A percentile compares a stretch with the other conserved stretches of the same genome.
phyloP scores from a whole-genome alignment of 768 basidiomycete genomes.

The Boletus edulis region DNA sequence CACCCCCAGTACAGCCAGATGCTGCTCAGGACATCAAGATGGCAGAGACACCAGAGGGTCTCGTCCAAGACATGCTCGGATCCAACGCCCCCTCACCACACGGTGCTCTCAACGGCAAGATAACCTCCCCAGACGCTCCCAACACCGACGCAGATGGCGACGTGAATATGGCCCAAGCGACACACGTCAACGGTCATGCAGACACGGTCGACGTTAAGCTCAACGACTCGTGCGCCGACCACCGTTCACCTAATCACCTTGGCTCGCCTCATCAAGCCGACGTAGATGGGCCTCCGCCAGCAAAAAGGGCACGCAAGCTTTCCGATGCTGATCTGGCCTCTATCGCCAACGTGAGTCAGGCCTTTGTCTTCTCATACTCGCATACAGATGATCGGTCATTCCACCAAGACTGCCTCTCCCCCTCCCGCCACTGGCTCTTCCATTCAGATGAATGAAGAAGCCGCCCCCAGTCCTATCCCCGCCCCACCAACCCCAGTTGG shows the following conservation, averaged over 20 bases:
- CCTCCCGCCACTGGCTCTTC: slow-evolving; percentile 56
- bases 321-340: slow-evolving; percentile 78
- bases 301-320: slow-evolving; percentile 74
- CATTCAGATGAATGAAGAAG: slow-evolving; percentile 30
- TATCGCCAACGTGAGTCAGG: slow-evolving; percentile 62
- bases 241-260: slow-evolving; percentile 33
- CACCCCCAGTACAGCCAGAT: slow-evolving; percentile 44
- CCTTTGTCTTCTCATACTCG: slow-evolving; percentile 47
- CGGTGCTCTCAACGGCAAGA: slow-evolving; percentile 18
- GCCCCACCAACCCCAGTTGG: slow-evolving; percentile 5
- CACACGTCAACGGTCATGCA: slow-evolving; percentile 26
- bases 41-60: slow-evolving; percentile 33
- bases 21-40: slow-evolving; percentile 56
- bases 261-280: slow-evolving; percentile 28
- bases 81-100: slow-evolving; percentile 16
- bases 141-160: slow-evolving; percentile 28
- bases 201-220: slow-evolving; percentile 4
- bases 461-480: slow-evolving; percentile 14
- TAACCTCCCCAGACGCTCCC: slow-evolving; percentile 33
- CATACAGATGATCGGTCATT: slow-evolving; percentile 47
- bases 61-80: slow-evolving; percentile 13
- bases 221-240: slow-evolving; percentile 34
- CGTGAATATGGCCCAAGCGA: slow-evolving; percentile 27
- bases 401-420: slow-evolving; percentile 66
- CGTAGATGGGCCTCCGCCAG: slow-evolving; percentile 58